These are phyloP conservation scores for Neonectria magnoliae DNA, from an alignment of 2,329 filamentous ascomycete genomes.

Conservation along the genomic window DNA sequence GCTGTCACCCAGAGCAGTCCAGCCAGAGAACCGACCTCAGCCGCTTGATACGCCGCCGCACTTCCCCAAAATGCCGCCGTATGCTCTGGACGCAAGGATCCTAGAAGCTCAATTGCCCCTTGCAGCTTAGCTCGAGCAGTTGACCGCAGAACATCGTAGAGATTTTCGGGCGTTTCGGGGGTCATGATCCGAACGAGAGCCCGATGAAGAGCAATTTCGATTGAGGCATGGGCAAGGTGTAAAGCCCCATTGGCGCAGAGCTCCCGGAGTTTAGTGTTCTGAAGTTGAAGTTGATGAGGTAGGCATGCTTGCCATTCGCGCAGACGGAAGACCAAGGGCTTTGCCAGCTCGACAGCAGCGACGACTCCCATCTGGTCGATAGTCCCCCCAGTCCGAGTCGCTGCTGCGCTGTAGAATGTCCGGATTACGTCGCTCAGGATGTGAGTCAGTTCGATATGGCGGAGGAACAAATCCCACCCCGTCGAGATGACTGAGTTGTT, in stretches of 20 bases:
- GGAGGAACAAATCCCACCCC: slow-evolving; percentile 59
- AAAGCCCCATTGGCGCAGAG: slow-evolving; percentile 56
- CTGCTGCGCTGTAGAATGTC: slow-evolving; percentile 56
- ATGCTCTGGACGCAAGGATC: slow-evolving; percentile 55
- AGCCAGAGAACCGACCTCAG: slow-evolving; percentile 54
- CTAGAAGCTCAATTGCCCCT: slow-evolving; percentile 52
- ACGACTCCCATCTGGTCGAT: slow-evolving; percentile 47
- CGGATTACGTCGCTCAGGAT: slow-evolving; percentile 63
- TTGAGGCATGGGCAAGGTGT: slow-evolving; percentile 61
- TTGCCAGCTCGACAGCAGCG: slow-evolving; percentile 47
- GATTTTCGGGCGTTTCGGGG: slow-evolving; percentile 41
- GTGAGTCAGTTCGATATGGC: slow-evolving; percentile 60
- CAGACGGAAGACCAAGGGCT: slow-evolving; percentile 47
- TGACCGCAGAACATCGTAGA: slow-evolving; percentile 48
- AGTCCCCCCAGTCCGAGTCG: slow-evolving; percentile 43
- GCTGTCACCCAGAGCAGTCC: slow-evolving; percentile 54
- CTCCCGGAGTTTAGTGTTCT: slow-evolving; percentile 52
- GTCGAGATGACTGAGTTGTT: slow-evolving; percentile 56
- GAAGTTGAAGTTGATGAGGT: slow-evolving; percentile 57
- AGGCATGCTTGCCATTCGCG: slow-evolving; percentile 58
- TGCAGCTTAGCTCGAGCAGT: slow-evolving; percentile 53
- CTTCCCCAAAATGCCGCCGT: slow-evolving; percentile 59
- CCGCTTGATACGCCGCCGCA: slow-evolving; percentile 55
- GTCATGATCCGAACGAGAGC: slow-evolving; percentile 58
- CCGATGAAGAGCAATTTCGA: slow-evolving; percentile 62